Percentiles rank a stretch among this genome's conserved stretches.
These are phyloP conservation scores for Ichthyophthirius multifiliis DNA, from an alignment of 169 alveolate genomes.

Conservation along the genomic window DNA sequence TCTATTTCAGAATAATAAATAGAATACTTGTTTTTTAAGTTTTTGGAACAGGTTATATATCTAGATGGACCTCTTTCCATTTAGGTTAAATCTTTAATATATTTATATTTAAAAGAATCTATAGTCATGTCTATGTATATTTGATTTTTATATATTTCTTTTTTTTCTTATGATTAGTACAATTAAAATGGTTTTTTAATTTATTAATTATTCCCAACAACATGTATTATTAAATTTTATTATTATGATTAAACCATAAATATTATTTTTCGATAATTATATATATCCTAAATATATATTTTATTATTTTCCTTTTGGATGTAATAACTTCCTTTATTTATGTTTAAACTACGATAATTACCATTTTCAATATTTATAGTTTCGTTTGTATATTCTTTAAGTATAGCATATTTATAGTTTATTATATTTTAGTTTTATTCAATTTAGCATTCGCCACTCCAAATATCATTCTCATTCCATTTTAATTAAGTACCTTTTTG, in stretches of 20 bases:
- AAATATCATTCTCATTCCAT: slow-evolving; percentile 32
- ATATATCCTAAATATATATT: background rate
- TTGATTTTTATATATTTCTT: background rate
- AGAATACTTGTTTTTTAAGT: background rate
- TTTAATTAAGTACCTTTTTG: too few species aligned
- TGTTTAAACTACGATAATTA: background rate
- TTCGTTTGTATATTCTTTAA: background rate
- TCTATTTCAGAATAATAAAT: background rate
- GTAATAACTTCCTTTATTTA: background rate
- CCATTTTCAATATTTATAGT: background rate
- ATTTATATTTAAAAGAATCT: background rate
- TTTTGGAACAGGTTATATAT: background rate
- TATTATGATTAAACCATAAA: background rate
- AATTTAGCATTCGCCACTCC: slow-evolving; percentile 4
- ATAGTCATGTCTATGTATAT: background rate
- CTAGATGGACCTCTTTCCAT: background rate
- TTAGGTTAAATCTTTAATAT: background rate
- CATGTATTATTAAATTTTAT: background rate
- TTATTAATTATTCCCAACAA: background rate
- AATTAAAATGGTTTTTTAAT: background rate
- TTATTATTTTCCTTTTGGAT: background rate
- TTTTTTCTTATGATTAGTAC: background rate
- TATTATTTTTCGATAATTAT: background rate
- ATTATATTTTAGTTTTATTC: background rate
- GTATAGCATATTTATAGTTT: background rate